Evolutionary conservation across 495 filamentous ascomycete genomes (phyloP).

Genomic region (Platismatia glauca): DNA sequence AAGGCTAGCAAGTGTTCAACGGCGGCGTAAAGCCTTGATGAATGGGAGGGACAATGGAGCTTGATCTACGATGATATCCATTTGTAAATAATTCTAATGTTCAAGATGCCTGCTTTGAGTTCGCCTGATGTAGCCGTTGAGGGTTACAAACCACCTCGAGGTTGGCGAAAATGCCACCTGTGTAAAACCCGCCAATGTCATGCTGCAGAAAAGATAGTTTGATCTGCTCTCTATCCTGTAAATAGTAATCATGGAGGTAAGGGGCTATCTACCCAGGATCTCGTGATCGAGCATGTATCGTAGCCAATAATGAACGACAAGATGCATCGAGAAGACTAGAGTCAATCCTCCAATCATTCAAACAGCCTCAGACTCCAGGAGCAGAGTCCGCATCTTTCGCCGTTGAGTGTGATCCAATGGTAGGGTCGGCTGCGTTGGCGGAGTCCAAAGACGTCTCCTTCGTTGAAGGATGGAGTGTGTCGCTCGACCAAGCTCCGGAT

Average conservation of each 20-base stretch:
- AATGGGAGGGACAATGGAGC: neutral
- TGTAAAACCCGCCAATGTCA: neutral
- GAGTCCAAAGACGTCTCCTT: neutral
- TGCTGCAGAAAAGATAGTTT: neutral
- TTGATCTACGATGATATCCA: neutral
- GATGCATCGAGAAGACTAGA: neutral
- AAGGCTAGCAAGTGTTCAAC: neutral
- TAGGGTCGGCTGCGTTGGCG: neutral
- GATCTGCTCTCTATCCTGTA: neutral
- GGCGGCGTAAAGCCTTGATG: neutral
- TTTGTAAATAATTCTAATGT: neutral
- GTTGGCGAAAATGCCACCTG: neutral
- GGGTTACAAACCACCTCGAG: neutral
- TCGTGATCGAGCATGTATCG: neutral
- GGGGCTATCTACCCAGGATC: neutral
- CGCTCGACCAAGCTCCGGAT: slow-evolving; percentile 9
- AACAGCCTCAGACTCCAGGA: neutral
- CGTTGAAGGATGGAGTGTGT: neutral
- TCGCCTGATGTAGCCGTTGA: neutral
- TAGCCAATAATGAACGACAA: neutral
- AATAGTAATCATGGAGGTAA: neutral
- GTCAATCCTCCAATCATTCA: neutral
- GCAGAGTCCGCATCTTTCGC: neutral
- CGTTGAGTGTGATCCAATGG: neutral
- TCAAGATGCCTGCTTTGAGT: neutral